Conservation (phyloP, 2,329 filamentous ascomycete genomes). For the Ophiognomonia clavigignenti-juglandacearum region DNA sequence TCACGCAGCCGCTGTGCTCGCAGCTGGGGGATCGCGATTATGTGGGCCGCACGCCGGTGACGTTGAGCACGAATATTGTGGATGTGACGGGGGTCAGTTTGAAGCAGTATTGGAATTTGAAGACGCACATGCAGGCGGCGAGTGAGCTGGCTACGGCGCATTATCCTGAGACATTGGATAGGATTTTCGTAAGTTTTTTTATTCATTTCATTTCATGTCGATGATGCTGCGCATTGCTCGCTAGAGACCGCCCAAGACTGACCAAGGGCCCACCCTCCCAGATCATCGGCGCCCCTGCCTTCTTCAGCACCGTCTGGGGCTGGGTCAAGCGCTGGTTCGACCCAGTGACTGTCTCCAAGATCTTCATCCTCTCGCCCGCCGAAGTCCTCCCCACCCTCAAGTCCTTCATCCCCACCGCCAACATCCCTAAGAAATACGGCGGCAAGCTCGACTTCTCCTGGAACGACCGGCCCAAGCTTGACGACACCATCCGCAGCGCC, state of each 20-base stretch:
- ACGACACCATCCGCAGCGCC: constrained; percentile 50
- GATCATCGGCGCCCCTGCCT: constrained; percentile 84
- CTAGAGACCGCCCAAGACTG: not conserved
- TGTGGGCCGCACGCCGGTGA: constrained; percentile 72
- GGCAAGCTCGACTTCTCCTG: constrained; percentile 80
- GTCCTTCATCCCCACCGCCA: constrained; percentile 73
- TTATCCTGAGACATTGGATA: constrained; percentile 89
- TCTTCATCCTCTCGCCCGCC: constrained; percentile 74
- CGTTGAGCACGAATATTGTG: constrained; percentile 90
- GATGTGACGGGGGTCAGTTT: constrained; percentile 84
- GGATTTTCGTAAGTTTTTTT: constrained; percentile 49
- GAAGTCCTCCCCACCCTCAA: constrained; percentile 75
- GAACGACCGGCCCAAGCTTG: constrained; percentile 70
- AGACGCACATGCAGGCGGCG: constrained; percentile 89
- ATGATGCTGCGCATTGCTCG: constrained; percentile 5
- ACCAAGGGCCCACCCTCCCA: constrained; percentile 21
- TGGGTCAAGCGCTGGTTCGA: constrained; percentile 97
- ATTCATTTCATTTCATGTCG: not conserved
- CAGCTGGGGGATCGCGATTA: constrained; percentile 66
- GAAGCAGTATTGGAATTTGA: constrained; percentile 94
- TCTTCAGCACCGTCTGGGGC: constrained; percentile 90
- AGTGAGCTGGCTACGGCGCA: constrained; percentile 84
- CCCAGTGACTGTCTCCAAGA: constrained; percentile 90
- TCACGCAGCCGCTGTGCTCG: constrained; percentile 80
- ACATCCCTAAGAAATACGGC: constrained; percentile 87